Base-by-base conservation (phyloP, 2,329 filamentous ascomycete species). In the Colletotrichum lupini region DNA sequence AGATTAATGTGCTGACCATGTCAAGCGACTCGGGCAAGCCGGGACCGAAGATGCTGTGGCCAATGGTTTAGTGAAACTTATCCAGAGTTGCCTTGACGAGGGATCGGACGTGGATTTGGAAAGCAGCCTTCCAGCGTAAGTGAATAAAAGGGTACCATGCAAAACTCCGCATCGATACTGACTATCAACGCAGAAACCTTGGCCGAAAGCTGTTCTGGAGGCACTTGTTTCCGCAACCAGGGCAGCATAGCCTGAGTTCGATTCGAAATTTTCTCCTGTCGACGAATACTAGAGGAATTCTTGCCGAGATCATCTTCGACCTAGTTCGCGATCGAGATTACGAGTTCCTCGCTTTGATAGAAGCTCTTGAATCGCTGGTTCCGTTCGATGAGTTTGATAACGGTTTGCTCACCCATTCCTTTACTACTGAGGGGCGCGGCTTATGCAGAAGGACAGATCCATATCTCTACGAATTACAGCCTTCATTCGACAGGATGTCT, bases 211-310 rank as follows among this genome's bases (percentile, higher is more conserved):
- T 95, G 1, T 90, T 95, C 76, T 89, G 87, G 78, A 88, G 84
- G 68, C 92, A 93, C 77, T 83, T 95, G 0, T 94, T 94, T 76
- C 92, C 93, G 0, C 85, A 87, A 1, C 79, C 83, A n/a, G 80
- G 81, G 75, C 79, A 75, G 30, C 75, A 75, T 16, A 73, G 35
- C 74, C 77, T 67, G 72, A 82, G 85, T 30, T 26, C 32, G 9
- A 37, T 56, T 11, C 67, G 60, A 57, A 66, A 49, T 22, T 60
- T 55, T 42, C 77, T 90, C 5, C 83, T 94, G 61, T 86, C 90
- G 72, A 81, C 82, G 2, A 78, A 85, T 37, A 92, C 91, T 9
- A 87, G 93, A 30, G 83, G 85, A 28, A 87, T 88, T 75, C 81
- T 95, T 7, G 91, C 90, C 75, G 87, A 90, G 56, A 87, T 93